Evolutionary conservation across 73 alveolate genomes (phyloP).

Genomic region (Vitrella brassicaformis): DNA sequence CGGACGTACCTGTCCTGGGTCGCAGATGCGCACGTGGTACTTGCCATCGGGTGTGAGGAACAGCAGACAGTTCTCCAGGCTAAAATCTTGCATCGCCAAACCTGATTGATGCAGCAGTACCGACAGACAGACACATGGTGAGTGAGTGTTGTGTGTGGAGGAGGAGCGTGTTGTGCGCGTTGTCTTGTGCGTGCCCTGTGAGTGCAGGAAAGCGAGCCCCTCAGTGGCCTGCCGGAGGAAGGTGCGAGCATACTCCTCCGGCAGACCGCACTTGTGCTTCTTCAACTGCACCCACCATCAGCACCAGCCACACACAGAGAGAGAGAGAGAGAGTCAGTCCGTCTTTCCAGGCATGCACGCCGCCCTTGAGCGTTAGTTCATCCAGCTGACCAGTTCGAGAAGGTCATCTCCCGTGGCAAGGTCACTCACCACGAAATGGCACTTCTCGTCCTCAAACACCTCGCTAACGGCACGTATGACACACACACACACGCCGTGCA

Average conservation of each 20-base stretch:
- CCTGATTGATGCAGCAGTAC: too few relatives aligned
- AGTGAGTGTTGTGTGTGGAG: too few relatives aligned
- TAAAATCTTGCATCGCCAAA: background rate
- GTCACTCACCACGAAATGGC: background rate
- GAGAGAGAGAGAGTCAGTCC: background rate
- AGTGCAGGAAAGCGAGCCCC: too few relatives aligned
- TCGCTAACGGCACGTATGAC: background rate
- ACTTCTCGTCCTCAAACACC: background rate
- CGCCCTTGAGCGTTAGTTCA: background rate
- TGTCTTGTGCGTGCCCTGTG: too few relatives aligned
- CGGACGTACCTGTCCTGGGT: background rate
- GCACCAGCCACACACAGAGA: background rate
- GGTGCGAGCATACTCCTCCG: too few relatives aligned
- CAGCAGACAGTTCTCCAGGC: background rate
- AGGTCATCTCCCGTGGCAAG: background rate
- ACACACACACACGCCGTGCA: too few relatives aligned
- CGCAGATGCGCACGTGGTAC: background rate
- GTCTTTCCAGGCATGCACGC: too few relatives aligned
- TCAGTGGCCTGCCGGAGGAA: too few relatives aligned
- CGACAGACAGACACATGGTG: too few relatives aligned
- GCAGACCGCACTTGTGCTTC: too few relatives aligned
- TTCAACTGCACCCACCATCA: too few relatives aligned
- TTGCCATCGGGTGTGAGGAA: background rate
- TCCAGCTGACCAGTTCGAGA: background rate
- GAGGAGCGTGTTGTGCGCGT: too few relatives aligned